Base-by-base conservation (phyloP, 2,329 filamentous ascomycete genomes). In the Penicillium brasilianum region DNA sequence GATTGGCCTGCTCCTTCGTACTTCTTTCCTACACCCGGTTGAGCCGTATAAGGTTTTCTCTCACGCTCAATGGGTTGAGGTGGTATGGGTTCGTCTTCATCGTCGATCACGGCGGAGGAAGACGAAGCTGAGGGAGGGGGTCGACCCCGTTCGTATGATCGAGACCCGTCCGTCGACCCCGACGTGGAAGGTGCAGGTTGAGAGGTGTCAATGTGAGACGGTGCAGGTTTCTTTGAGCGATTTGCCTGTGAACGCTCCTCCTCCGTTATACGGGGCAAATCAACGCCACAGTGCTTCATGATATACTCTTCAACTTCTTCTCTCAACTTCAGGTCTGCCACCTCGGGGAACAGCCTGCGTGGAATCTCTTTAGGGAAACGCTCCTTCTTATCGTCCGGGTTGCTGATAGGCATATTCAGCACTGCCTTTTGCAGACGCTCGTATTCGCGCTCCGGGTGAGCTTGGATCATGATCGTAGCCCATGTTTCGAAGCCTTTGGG, bases 281-380 rank as follows among this genome's bases (percentile, higher is more conserved):
- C 77, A 20, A 83, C 76, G 53, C 80, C 74, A 65, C 81, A 80
- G 67, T 85, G 81, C 65, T 83, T 80, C 32, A 81, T 80, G 18
- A 93, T 80, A 1, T 85, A 83, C 46, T 85, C 82, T 18, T 88
- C 84, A 9, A 93, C 78, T 20, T 86, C 78, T 62, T 88, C 85
- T 58, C 87, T 84, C 0, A 85, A 80, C 34, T 84, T 79, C 0
- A 83, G 69, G 66, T 92, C 86, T 0, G 84, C 81, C 8, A 76
- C 74, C 0, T 80, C 78, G 0, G 92, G 92, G 41, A 96, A 85
- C 3, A 95, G 81, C 55, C 89, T 84, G 43, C 92, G 83, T 0
- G 91, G 88, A 2, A 96, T 83, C 67, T 93, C 88, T 65, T 91
- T 92, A 0, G 92, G 93, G 57, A 96, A 88, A 2, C 90, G 83